Base-by-base conservation (phyloP, 441 rosid species). In the Brassica hybrid region DNA sequence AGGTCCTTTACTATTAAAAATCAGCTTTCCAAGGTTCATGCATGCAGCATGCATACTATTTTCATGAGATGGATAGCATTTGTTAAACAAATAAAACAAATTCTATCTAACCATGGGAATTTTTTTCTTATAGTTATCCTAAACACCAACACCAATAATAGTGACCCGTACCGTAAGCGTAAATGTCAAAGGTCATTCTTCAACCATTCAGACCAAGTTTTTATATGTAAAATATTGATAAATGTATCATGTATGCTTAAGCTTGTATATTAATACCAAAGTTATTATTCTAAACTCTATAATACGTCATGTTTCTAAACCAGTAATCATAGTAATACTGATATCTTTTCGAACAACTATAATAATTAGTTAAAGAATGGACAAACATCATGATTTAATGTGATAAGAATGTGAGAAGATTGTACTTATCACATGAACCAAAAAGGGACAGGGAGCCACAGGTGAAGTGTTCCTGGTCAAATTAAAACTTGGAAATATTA, bases 391-490 rank as follows among this genome's bases (percentile, higher is more conserved):
- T 13, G 52, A 45, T 45, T 45, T 45, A 12, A 45, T 45, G 52
- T 45, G 48, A 41, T 41, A 38, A 71, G 80, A 70, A 70, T 70
- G 80, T 52, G 80, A 77, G 66, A 72, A 77, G 81, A 78, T 32
- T 16, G 32, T 17, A 68, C 82, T 74, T 79, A 73, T 79, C 82
- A 62, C 78, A 61, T 63, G 6, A 59, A 60, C 73, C 48, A 57
- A 78, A 79, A 60, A 73, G 12, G 78, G 82, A 38, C 67, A 63
- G 43, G 75, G 67, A 63, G 78, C 69, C 65, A 69, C 67, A 74
- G 64, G 65, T 78, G 81, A 78, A 78, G 68, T 52, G 86, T 73
- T 79, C 34, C 66, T 81, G 83, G 85, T 85, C 87, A 86, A 79
- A 85, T 72, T 79, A 67, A 67, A 83, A 65, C 72, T 63, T 48